Conservation (phyloP, 139 green algal genomes). For the Chlorella sorokiniana region DNA sequence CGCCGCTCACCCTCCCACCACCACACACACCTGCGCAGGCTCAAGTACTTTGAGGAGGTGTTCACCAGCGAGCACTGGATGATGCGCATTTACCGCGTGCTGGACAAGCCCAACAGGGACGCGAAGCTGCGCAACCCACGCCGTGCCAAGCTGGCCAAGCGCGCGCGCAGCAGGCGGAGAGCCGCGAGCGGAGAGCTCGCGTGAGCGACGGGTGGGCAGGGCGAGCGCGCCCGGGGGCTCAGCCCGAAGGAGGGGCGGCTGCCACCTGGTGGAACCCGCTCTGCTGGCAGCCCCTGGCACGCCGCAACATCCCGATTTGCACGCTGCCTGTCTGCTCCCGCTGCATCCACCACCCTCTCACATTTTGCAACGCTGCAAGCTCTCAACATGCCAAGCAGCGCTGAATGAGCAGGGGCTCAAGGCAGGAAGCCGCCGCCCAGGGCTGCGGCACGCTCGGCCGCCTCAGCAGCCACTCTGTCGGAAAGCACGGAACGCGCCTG, state of each 20-base stretch:
- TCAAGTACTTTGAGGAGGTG: constrained; percentile 94
- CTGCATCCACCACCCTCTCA: too few species aligned
- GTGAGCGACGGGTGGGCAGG: too few species aligned
- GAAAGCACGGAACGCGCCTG: neutral
- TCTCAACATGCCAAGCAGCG: neutral
- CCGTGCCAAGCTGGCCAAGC: constrained; percentile 3
- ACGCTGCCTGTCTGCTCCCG: too few species aligned
- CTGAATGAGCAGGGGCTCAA: neutral
- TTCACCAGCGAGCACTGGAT: constrained; percentile 93
- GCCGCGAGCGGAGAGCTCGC: neutral
- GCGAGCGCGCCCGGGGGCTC: too few species aligned
- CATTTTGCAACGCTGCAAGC: too few species aligned
- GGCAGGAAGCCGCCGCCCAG: constrained; percentile 11
- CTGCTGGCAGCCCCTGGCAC: too few species aligned
- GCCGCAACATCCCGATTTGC: too few species aligned
- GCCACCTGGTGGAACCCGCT: too few species aligned
- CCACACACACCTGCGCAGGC: constrained; percentile 25
- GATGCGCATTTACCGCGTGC: constrained; percentile 81
- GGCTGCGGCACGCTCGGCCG: neutral
- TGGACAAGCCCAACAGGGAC: constrained; percentile 60
- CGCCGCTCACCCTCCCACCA: neutral
- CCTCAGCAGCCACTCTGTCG: neutral
- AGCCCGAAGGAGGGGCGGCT: too few species aligned
- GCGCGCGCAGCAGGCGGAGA: neutral
- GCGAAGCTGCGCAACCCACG: constrained; percentile 40